These are phyloP conservation scores for Lachnellula arida DNA, from an alignment of 2,329 filamentous ascomycete genomes.

Conservation along the genomic window DNA sequence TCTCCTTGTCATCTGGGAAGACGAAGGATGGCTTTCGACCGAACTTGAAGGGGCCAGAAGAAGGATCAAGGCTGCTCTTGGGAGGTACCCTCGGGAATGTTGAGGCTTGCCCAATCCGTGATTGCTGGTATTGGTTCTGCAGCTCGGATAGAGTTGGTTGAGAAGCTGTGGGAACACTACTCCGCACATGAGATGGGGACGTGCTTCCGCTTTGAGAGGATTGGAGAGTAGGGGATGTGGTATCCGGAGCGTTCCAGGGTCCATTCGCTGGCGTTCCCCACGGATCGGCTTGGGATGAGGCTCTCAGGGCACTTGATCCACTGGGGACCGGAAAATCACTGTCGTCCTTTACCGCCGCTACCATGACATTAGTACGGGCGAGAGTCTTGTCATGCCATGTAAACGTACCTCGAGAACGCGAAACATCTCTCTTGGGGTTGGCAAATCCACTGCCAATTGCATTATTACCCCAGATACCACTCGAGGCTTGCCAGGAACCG, in stretches of 20 bases:
- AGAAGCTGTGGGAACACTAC: constrained; percentile 38
- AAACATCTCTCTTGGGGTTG: constrained; percentile 41
- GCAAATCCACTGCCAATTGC: constrained; percentile 42
- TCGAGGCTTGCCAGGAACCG: constrained; percentile 34
- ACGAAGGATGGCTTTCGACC: constrained; percentile 25
- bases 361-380: constrained; percentile 20
- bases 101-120: constrained; percentile 42
- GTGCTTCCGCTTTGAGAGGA: constrained; percentile 45
- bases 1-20: constrained; percentile 30
- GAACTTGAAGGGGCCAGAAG: constrained; percentile 40
- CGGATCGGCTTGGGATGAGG: constrained; percentile 63
- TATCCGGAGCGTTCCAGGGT: constrained; percentile 55
- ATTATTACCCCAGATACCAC: constrained; percentile 49
- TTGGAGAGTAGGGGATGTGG: constrained; percentile 39
- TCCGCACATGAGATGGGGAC: constrained; percentile 54
- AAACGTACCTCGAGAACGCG: constrained; percentile 45
- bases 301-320: constrained; percentile 64
- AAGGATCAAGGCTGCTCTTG: constrained; percentile 42
- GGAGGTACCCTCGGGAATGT: constrained; percentile 33
- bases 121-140: constrained; percentile 36
- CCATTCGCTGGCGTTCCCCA: constrained; percentile 50
- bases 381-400: constrained; percentile 4
- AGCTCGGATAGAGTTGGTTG: constrained; percentile 38
- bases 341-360: constrained; percentile 35
- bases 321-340: constrained; percentile 46